phyloP scores from a whole-genome alignment of 106 monocot species.

The Dendrobium catenatum region DNA sequence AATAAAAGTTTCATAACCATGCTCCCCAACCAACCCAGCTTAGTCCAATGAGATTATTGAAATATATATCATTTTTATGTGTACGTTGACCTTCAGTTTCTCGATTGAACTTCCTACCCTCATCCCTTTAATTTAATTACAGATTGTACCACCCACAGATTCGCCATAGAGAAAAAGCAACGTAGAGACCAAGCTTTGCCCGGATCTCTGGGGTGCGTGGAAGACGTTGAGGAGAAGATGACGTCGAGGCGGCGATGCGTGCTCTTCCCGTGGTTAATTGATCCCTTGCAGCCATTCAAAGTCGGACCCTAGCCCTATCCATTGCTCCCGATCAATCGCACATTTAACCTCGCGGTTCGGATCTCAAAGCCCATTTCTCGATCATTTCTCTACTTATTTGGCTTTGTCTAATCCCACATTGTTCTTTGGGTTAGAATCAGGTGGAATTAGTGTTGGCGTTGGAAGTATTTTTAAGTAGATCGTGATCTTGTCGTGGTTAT shows the following conservation, averaged over 20 bases:
- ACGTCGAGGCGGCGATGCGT: constrained; percentile 1
- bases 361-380: neutral
- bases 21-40: too few relatives aligned
- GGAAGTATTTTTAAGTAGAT: neutral
- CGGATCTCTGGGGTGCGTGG: constrained; percentile 9
- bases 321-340: neutral
- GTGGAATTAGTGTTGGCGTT: neutral
- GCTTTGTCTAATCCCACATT: neutral
- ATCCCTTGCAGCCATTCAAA: neutral
- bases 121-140: neutral
- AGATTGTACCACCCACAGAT: neutral
- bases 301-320: neutral
- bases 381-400: neutral
- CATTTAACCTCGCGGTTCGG: neutral
- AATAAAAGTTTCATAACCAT: too few relatives aligned
- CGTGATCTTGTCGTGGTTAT: neutral
- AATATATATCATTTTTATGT: too few relatives aligned
- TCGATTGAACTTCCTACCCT: neutral
- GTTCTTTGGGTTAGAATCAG: neutral
- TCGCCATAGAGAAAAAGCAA: neutral
- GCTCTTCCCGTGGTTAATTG: constrained; percentile 1
- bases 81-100: too few relatives aligned
- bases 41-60: too few relatives aligned
- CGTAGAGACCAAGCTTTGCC: neutral
- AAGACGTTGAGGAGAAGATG: neutral